Conservation (phyloP, 208 protist species). For the Crithidia acanthocephali region DNA sequence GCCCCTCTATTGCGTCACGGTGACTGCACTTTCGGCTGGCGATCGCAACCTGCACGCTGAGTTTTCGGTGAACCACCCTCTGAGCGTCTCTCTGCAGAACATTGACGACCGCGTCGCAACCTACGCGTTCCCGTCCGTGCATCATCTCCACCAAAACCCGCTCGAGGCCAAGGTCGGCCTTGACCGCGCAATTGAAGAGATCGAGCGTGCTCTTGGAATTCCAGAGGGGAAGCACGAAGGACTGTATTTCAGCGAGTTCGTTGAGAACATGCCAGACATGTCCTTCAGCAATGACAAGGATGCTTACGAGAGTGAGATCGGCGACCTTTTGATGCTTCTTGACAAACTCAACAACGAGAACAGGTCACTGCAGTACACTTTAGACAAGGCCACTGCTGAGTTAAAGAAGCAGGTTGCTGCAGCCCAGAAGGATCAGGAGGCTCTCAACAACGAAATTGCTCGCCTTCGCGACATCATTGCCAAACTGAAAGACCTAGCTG, state of each 20-base stretch:
- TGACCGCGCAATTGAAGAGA: constrained; percentile 50
- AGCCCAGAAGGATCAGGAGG: constrained; percentile 50
- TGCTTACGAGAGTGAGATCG: constrained; percentile 76
- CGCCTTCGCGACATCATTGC: constrained; percentile 50
- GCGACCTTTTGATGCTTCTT: constrained; percentile 54
- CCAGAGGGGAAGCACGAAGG: constrained; percentile 45
- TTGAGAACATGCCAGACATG: constrained; percentile 38
- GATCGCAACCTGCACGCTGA: constrained; percentile 32
- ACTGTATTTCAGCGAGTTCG: constrained; percentile 48
- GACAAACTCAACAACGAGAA: constrained; percentile 66
- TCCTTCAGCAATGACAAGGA: constrained; percentile 48
- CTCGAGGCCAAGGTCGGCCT: constrained; percentile 42
- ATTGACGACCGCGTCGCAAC: constrained; percentile 37
- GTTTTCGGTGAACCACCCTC: constrained; percentile 46
- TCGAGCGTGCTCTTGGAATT: constrained; percentile 39
- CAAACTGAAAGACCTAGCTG: constrained; percentile 50
- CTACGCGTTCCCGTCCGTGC: constrained; percentile 42
- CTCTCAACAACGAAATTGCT: constrained; percentile 35
- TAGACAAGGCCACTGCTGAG: constrained; percentile 48
- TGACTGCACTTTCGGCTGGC: constrained; percentile 18
- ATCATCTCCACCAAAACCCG: constrained; percentile 34
- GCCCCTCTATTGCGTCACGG: constrained; percentile 39
- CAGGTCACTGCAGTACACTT: constrained; percentile 48
- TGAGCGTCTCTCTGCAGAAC: constrained; percentile 17
- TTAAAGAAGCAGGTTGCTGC: constrained; percentile 50